Base-by-base conservation (phyloP, 2,329 filamentous ascomycete species). In the Rutstroemia sp. region DNA sequence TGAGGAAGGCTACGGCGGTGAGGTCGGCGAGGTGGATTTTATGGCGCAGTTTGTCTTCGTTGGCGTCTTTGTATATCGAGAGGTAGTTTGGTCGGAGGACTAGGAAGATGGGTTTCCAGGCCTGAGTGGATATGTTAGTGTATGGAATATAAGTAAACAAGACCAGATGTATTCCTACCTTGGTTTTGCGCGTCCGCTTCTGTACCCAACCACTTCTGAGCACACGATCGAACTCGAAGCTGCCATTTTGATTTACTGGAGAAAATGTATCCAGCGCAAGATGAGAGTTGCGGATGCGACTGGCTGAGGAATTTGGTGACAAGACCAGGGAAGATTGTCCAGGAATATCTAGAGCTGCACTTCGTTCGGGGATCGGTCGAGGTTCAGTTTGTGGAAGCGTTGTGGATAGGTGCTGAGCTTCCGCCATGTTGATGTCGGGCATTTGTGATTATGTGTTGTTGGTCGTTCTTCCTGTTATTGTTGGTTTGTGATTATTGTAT, bases 171-270 rank as follows among this genome's bases (percentile, higher is more conserved):
- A 30, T 9, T 48, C 53, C 53, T 72, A 91, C 89, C 85, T 95
- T 96, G 58, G 92, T 97, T 76, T 92, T 96, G 66, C 92, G 87
- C 17, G 91, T 95, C 64, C 92, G 84, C 73, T 95, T 95, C 68
- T 88, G 81, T 41, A 96, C 84, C 63, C 87, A 87, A 58, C 92
- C 92, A 57, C 87, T 84, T 75, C 95, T 97, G 71, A 97, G 81
- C 55, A 97, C 89, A 51, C 91, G 86, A 72, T 99, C 94, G 68
- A 95, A 95, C 68, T 94, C 92, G 71, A 96, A 99, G 72, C 90
- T 94, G 60, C 94, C 94, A 72, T 95, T 92, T 72, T 95, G 87
- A 69, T 92, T 95, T 61, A 97, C 90, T 2, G 91, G 89, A 30
- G 89, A 94, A 67, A 90, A 84, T 16, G 84, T 78, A 62, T 88